Base-by-base conservation (phyloP, 371 early-diverging fungal species). In the Mortierella sp. region DNA sequence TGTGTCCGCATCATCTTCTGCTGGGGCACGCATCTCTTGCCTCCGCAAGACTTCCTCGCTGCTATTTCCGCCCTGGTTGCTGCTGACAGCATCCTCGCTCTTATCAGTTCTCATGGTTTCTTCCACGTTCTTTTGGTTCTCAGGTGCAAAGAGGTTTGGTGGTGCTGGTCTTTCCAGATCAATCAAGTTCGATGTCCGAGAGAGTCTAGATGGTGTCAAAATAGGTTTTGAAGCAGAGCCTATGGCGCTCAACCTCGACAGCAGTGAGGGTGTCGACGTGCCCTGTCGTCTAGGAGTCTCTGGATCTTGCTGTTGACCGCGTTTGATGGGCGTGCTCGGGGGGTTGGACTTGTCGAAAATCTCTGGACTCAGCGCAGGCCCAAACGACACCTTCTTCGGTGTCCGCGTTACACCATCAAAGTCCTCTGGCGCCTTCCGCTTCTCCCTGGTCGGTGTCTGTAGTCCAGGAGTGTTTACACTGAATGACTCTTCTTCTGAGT, bases 341-440 rank as follows among this genome's bases (percentile, higher is more conserved):
- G 86, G 86, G 19, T 81, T 76, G 4, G 58, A 21, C 27, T 72
- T 51, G 50, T 83, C 83, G 56, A 86, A 86, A 55, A 86, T 50
- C 61, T 86, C 86, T 5, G 86, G 86, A 21, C 83, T 82, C 32
- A 86, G 59, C 6, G 80, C 72, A 5, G 86, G 86, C 14, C 86
- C 86, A 56, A 86, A 86, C 43, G 85, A 71, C 12, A 86, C 86
- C 72, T 83, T 79, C 68, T 79, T 62, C 41, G 64, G 41, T 43
- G 59, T 53, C 69, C 65, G n/a, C 37, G 39, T 17, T 7, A 52
- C 7, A n/a, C 43, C 34, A 27, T 50, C 39, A 54, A 52, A 30
- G 41, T 73, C 73, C 2, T 50, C 41, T 9, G 41, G 19, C 3
- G 57, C 50, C 39, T 49, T 57, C 3, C 73, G 61, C 43, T 73